These are phyloP conservation scores for Fusarium paranaense DNA, from an alignment of 2,329 filamentous ascomycete genomes.

Conservation along the genomic window DNA sequence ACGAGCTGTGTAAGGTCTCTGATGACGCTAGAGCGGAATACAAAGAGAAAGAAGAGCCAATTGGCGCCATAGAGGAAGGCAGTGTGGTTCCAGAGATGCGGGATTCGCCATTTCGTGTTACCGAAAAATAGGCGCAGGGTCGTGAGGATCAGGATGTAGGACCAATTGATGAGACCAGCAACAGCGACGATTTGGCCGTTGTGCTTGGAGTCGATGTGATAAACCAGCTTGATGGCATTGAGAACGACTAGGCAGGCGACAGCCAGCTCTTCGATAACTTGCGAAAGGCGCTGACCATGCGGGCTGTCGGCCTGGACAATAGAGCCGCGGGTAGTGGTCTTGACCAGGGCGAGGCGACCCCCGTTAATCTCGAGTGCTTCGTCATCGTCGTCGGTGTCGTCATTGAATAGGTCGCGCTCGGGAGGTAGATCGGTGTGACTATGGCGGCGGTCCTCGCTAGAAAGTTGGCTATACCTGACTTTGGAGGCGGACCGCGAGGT, in stretches of 20 bases:
- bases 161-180: conserved; percentile 79
- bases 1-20: conserved; percentile 71
- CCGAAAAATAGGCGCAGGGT: conserved; percentile 77
- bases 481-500: conserved; percentile 60
- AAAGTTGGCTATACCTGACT: conserved; percentile 67
- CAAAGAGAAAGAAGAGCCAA: conserved; percentile 80
- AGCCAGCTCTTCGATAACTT: conserved; percentile 80
- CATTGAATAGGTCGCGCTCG: conserved; percentile 49
- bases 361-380: conserved; percentile 67
- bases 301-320: conserved; percentile 82
- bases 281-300: conserved; percentile 75
- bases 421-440: conserved; percentile 66
- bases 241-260: conserved; percentile 78
- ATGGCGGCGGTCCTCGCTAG: conserved; percentile 55
- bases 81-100: conserved; percentile 92
- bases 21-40: conserved; percentile 88
- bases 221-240: conserved; percentile 73
- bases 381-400: conserved; percentile 68
- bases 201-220: conserved; percentile 65
- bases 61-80: conserved; percentile 83
- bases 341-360: conserved; percentile 67
- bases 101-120: conserved; percentile 74
- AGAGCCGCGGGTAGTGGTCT: conserved; percentile 72
- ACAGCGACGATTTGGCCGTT: conserved; percentile 71
- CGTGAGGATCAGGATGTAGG: conserved; percentile 81